phyloP scores from a whole-genome alignment of 768 basidiomycete genomes.

The Auriscalpium vulgare region DNA sequence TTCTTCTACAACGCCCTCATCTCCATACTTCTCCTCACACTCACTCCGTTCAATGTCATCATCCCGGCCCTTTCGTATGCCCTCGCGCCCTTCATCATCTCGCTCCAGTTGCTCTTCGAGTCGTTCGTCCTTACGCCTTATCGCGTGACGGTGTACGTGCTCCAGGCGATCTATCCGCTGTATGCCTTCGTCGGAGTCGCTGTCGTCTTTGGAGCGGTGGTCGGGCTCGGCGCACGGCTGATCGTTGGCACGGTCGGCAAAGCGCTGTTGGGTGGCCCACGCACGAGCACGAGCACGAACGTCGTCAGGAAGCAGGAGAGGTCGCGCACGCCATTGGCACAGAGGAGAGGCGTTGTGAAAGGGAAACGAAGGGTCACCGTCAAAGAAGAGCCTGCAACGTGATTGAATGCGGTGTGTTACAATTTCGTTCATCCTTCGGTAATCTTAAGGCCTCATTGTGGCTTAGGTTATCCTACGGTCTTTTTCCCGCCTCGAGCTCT shows the following conservation, averaged over 20 bases:
- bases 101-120: constrained; percentile 1
- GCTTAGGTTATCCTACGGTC: no score
- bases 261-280: constrained; percentile 2
- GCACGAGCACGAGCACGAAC: not conserved
- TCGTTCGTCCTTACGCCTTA: constrained; percentile 6
- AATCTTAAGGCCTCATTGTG: no score
- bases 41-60: not conserved
- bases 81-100: constrained; percentile 5
- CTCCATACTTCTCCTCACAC: not conserved
- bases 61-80: not conserved
- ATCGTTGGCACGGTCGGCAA: constrained; percentile 4
- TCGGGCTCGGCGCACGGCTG: constrained; percentile 9
- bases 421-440: no score
- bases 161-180: constrained; percentile 12
- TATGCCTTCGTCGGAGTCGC: constrained; percentile 13
- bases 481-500: no score
- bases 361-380: constrained; percentile 9
- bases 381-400: not conserved
- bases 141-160: not conserved
- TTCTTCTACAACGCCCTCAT: not conserved
- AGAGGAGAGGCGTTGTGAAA: constrained; percentile 4
- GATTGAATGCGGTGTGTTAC: no score
- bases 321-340: not conserved
- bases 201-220: constrained; percentile 4
- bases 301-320: not conserved